Base-by-base conservation (phyloP, 768 basidiomycete species). In the Mycena chlorophos region DNA sequence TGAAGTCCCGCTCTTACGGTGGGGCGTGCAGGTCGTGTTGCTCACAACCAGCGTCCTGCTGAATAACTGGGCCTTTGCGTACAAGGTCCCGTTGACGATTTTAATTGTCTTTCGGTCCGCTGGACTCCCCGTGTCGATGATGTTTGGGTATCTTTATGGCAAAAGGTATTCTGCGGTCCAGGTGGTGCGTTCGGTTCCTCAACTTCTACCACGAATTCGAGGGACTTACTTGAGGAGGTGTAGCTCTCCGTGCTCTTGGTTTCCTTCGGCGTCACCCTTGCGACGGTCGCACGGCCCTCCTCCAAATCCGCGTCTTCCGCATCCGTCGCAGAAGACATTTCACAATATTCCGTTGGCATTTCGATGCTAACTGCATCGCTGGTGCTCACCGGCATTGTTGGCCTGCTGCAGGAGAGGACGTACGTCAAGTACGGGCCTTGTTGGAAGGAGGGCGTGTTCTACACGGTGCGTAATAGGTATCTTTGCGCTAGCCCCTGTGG, bases 71-170 rank as follows among this genome's bases (percentile, higher is more conserved):
- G 89, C 86, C 1, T 91, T 86, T 65, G 85, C 85, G 0, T 89
- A 83, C 67, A 74, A 85, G 46, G 86, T 93, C 0, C 91, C 90
- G 3, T 73, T 92, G 43, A 84, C 89, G 1, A 72, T 94, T 3
- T 83, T 91, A 61, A 93, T 94, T 61, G 85, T 94, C 25, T 91
- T 93, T 68, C 83, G 92, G 31, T 91, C 89, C 49, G 90, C 88
- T 37, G 90, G 89, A 25, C 75, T 91, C 25, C 84, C 84, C 5
- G 81, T 91, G 1, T 89, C 89, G 12, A 90, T 93, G 87, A 61
- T 88, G 5, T 80, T 89, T 47, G 88, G 89, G 3, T 80, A 78
- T 51, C 54, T 86, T 5, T 72, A 84, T 37, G 78, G 79, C 55
- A 85, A 79, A 63, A 71, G 77, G 3, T 91, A 93, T 68, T 75